Conservation (phyloP, 495 filamentous ascomycete genomes). For the Podospora bellae-mahoneyi region DNA sequence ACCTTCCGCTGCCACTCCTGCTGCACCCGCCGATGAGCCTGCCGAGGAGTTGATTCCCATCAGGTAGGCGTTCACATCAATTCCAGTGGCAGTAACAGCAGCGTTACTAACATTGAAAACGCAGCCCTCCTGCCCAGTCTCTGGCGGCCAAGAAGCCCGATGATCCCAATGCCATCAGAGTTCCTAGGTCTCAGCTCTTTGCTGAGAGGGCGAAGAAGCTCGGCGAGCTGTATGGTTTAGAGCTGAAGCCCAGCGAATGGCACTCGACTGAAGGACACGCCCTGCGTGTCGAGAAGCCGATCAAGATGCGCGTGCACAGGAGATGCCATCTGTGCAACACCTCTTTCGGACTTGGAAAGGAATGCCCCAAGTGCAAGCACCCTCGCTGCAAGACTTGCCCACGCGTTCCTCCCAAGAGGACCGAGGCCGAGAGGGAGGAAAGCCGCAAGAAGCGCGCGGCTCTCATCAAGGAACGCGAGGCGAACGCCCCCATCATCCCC, state of each 20-base stretch:
- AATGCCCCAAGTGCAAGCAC: constrained; percentile 71
- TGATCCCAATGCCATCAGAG: constrained; percentile 32
- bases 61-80: constrained; percentile 30
- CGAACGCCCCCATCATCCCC: constrained; percentile 44
- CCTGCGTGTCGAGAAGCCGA: constrained; percentile 77
- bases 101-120: constrained; percentile 27
- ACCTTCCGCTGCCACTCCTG: constrained; percentile 23
- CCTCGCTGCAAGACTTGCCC: constrained; percentile 77
- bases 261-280: constrained; percentile 55
- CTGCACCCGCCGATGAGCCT: constrained; percentile 17
- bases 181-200: constrained; percentile 50
- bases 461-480: constrained; percentile 49
- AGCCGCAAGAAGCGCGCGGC: constrained; percentile 44
- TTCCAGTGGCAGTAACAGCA: background rate
- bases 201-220: constrained; percentile 68
- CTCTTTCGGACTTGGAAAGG: constrained; percentile 57
- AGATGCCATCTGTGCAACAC: constrained; percentile 73
- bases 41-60: constrained; percentile 4
- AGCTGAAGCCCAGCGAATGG: constrained; percentile 68
- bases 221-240: constrained; percentile 71
- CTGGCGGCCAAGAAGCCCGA: constrained; percentile 26
- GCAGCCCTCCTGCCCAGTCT: constrained; percentile 30
- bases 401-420: constrained; percentile 59
- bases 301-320: constrained; percentile 86
- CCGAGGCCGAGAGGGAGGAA: constrained; percentile 48